A percentile compares a stretch with the other conserved stretches of the same genome.
phyloP scores from a whole-genome alignment of 2,329 filamentous ascomycete genomes.

The Cadophora sp. region DNA sequence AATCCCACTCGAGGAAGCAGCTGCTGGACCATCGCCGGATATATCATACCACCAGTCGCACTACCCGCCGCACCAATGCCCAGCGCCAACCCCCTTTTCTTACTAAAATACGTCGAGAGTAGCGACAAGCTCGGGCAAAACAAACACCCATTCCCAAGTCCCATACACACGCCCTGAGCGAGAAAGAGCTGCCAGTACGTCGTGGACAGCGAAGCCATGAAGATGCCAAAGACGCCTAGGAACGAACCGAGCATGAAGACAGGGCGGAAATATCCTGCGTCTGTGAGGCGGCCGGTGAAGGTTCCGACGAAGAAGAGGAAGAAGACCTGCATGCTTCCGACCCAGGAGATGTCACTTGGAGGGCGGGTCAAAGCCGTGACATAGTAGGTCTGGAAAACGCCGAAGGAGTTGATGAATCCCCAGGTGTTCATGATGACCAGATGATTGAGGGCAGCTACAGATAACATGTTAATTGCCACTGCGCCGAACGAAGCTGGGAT shows the following conservation, averaged over 20 bases:
- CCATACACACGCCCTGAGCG: constrained; percentile 51
- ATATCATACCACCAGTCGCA: constrained; percentile 52
- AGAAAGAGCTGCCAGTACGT: constrained; percentile 53
- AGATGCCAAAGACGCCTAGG: constrained; percentile 48
- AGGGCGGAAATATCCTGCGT: constrained; percentile 49
- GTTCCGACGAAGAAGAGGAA: constrained; percentile 50
- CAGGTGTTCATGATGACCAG: constrained; percentile 44
- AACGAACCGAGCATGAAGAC: constrained; percentile 40
- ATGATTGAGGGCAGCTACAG: constrained; percentile 35
- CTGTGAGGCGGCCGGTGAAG: constrained; percentile 48
- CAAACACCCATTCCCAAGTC: constrained; percentile 49
- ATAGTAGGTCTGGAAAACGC: constrained; percentile 54
- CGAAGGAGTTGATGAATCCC: constrained; percentile 50
- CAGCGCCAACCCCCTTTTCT: constrained; percentile 48
- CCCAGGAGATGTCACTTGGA: constrained; percentile 51
- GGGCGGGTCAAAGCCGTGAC: constrained; percentile 42
- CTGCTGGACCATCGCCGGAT: constrained; percentile 51
- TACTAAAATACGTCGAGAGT: constrained; percentile 51
- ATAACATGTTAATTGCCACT: background rate
- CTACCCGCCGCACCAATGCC: constrained; percentile 47
- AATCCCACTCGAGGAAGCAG: constrained; percentile 52
- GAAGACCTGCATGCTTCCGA: constrained; percentile 53
- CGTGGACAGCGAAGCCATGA: constrained; percentile 49
- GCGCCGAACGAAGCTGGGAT: background rate
- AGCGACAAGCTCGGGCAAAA: constrained; percentile 50